A percentile compares a stretch with the other conserved stretches of the same genome.
Conservation (phyloP, 2,329 filamentous ascomycete species). For the Arthroderma uncinatum region DNA sequence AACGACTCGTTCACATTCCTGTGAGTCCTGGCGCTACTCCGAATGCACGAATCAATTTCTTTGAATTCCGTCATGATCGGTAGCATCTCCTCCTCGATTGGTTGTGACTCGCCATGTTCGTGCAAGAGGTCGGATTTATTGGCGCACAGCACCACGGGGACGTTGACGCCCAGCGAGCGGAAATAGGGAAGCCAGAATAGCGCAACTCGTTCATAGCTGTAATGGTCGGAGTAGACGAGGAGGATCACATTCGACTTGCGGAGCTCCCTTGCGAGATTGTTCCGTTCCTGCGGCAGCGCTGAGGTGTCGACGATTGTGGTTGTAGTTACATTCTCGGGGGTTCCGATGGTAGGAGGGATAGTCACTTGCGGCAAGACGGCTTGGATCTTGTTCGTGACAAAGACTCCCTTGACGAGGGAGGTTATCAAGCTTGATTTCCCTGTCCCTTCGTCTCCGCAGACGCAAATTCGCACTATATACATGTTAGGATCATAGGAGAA, state of each 20-base stretch:
- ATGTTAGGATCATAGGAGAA: not conserved
- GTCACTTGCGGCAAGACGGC: conserved; percentile 89
- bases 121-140: conserved; percentile 88
- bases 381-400: conserved; percentile 91
- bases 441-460: conserved; percentile 93
- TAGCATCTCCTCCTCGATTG: conserved; percentile 93
- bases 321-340: conserved; percentile 91
- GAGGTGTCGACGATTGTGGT: conserved; percentile 91
- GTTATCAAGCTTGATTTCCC: conserved; percentile 90
- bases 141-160: conserved; percentile 89
- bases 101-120: conserved; percentile 65
- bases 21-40: conserved; percentile 83
- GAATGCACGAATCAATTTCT: conserved; percentile 95
- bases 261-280: conserved; percentile 82
- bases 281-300: conserved; percentile 83
- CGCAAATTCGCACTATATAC: conserved; percentile 68
- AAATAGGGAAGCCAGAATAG: conserved; percentile 99
- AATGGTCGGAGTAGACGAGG: conserved; percentile 94
- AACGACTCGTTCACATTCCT: conserved; percentile 94
- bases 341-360: conserved; percentile 82
- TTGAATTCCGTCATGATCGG: conserved; percentile 98
- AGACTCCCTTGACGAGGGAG: conserved; percentile 92
- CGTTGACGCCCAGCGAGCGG: conserved; percentile 92
- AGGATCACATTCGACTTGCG: conserved; percentile 95
- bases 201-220: conserved; percentile 94